Conservation (phyloP, 2,329 filamentous ascomycete species). For the Sclerotinia nivalis region DNA sequence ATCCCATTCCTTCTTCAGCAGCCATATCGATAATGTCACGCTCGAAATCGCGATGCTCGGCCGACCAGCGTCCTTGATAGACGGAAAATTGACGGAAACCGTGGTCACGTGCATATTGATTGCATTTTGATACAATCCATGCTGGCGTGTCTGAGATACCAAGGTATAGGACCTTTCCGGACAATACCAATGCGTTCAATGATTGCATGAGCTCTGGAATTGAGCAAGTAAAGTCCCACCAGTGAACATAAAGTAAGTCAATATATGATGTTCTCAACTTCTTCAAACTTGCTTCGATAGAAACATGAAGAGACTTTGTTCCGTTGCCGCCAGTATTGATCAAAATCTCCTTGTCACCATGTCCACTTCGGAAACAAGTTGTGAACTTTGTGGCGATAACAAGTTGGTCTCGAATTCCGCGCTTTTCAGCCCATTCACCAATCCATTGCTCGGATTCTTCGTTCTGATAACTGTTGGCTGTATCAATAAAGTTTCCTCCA, state of each 20-base stretch:
- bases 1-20: constrained; percentile 56
- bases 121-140: constrained; percentile 67
- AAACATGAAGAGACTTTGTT: constrained; percentile 59
- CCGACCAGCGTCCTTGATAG: constrained; percentile 67
- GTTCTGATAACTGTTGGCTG: constrained; percentile 63
- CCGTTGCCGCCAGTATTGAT: constrained; percentile 59
- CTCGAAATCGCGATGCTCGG: constrained; percentile 63
- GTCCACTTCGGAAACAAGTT: constrained; percentile 38
- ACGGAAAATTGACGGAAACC: constrained; percentile 70
- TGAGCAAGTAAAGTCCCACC: constrained; percentile 67
- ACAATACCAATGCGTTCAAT: constrained; percentile 59
- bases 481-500: constrained; percentile 71
- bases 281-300: constrained; percentile 56
- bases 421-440: constrained; percentile 69
- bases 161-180: constrained; percentile 67
- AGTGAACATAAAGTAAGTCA: constrained; percentile 64
- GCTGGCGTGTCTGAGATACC: constrained; percentile 69
- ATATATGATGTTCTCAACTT: constrained; percentile 70
- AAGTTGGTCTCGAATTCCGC: constrained; percentile 62
- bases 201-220: constrained; percentile 69
- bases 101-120: constrained; percentile 68
- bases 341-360: constrained; percentile 39
- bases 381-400: constrained; percentile 66
- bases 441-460: constrained; percentile 65
- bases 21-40: constrained; percentile 63